Conservation (phyloP, 1,284 basidiomycete species). For the Uromyces viciae-fabae region DNA sequence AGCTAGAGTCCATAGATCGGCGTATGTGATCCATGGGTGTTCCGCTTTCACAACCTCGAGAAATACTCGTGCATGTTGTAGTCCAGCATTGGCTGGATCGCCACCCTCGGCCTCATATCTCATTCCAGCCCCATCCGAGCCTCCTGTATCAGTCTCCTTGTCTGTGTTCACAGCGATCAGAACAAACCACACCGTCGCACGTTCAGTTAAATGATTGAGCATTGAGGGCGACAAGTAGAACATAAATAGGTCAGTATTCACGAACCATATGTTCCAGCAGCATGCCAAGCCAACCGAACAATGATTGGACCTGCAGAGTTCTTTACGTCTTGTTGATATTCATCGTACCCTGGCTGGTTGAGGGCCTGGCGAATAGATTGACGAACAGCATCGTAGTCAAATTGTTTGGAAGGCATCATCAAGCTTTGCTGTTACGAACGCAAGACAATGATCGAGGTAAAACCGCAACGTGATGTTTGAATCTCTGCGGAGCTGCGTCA, state of each 20-base stretch:
- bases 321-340: slow-evolving; percentile 29
- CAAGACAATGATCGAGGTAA: too few species aligned
- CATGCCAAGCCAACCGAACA: slow-evolving; percentile 61
- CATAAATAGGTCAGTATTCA: too few species aligned
- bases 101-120: slow-evolving; percentile 57
- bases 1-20: slow-evolving; percentile 58
- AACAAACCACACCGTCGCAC: too few species aligned
- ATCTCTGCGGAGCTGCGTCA: too few species aligned
- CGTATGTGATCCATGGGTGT: slow-evolving; percentile 60
- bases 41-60: slow-evolving; percentile 59
- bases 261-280: slow-evolving; percentile 57
- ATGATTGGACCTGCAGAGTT: slow-evolving; percentile 53
- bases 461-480: too few species aligned
- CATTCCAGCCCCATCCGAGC: slow-evolving; percentile 59
- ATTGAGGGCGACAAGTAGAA: too few species aligned
- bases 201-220: slow-evolving; percentile 49
- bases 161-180: too few species aligned
- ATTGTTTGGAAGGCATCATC: slow-evolving; percentile 33
- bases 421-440: too few species aligned
- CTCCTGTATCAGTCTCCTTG: slow-evolving; percentile 57
- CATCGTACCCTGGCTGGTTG: slow-evolving; percentile 38
- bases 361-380: slow-evolving; percentile 21
- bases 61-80: slow-evolving; percentile 60
- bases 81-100: slow-evolving; percentile 53
- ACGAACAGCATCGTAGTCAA: slow-evolving; percentile 36